phyloP scores from a whole-genome alignment of 2,329 filamentous ascomycete genomes.

The Neonectria magnoliae region DNA sequence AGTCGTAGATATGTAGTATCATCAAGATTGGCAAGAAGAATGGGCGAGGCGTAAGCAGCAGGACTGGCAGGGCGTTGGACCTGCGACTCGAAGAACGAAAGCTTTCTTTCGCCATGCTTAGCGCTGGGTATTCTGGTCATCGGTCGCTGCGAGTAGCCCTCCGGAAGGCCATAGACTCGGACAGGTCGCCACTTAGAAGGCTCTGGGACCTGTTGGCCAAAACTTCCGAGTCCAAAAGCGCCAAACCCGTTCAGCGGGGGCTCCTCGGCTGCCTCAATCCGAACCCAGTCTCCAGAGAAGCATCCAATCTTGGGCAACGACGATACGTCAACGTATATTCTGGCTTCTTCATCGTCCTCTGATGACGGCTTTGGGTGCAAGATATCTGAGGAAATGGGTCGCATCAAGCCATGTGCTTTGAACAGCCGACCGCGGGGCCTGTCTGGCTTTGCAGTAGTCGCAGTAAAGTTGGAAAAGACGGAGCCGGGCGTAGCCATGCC shows the following conservation, averaged over 20 bases:
- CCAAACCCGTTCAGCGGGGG: conserved; percentile 74
- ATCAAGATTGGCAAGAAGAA: conserved; percentile 87
- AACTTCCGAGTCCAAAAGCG: conserved; percentile 74
- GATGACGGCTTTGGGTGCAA: conserved; percentile 82
- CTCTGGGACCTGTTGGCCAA: conserved; percentile 63
- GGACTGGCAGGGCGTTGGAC: conserved; percentile 68
- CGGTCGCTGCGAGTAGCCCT: conserved; percentile 71
- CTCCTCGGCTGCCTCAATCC: conserved; percentile 80
- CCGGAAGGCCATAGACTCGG: conserved; percentile 88
- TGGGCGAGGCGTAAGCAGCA: conserved; percentile 80
- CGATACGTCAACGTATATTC: conserved; percentile 89
- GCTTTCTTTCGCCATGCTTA: conserved; percentile 60
- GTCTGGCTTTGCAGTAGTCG: conserved; percentile 80
- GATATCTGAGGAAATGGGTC: conserved; percentile 76
- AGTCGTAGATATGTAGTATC: conserved; percentile 82
- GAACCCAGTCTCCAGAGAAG: conserved; percentile 98
- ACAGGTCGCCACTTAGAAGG: conserved; percentile 80
- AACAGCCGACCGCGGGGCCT: conserved; percentile 81
- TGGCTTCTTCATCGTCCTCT: conserved; percentile 86
- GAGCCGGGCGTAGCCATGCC: conserved; percentile 86
- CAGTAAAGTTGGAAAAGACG: conserved; percentile 88
- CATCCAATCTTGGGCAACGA: conserved; percentile 90
- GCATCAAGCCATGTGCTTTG: conserved; percentile 81
- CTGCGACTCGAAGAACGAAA: conserved; percentile 76
- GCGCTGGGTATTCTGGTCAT: conserved; percentile 69